These are phyloP conservation scores for Anthoceros angustus DNA, from an alignment of 225 moss, liverwort and hornwort genomes.

Conservation along the genomic window DNA sequence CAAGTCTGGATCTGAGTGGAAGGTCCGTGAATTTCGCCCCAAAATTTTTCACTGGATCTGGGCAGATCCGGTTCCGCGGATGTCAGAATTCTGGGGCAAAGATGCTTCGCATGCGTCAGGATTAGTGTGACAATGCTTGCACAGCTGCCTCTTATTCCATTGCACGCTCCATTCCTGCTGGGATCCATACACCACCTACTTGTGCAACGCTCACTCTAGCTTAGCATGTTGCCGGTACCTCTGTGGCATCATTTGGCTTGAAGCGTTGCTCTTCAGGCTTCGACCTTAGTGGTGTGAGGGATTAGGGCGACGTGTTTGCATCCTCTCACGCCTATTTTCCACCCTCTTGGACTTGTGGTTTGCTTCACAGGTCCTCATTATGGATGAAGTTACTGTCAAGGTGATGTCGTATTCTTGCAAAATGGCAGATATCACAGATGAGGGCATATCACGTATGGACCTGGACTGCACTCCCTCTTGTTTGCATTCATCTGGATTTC, in stretches of 20 bases:
- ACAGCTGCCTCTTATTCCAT: no score
- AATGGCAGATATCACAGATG: constrained; percentile 88
- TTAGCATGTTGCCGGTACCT: no score
- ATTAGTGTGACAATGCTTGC: no score
- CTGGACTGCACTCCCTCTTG: constrained; percentile 11
- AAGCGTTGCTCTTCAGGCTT: no score
- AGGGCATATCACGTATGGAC: constrained; percentile 72
- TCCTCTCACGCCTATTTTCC: neutral
- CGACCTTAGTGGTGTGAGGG: neutral
- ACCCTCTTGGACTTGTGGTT: neutral
- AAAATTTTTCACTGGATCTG: neutral
- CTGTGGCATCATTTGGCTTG: no score
- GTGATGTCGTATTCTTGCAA: constrained; percentile 88
- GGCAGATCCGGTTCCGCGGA: neutral
- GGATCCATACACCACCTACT: no score
- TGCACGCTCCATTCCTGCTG: no score
- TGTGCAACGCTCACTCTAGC: no score
- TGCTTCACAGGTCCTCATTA: constrained; percentile 55
- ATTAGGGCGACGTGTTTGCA: neutral
- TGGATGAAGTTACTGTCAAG: constrained; percentile 90
- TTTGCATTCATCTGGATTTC: neutral
- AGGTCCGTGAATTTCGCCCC: constrained; percentile 27
- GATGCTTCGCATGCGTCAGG: neutral
- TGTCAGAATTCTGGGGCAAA: neutral
- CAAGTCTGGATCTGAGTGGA: constrained; percentile 57